phyloP scores from a whole-genome alignment of 768 basidiomycete genomes.

The Pulveroboletus sp. region DNA sequence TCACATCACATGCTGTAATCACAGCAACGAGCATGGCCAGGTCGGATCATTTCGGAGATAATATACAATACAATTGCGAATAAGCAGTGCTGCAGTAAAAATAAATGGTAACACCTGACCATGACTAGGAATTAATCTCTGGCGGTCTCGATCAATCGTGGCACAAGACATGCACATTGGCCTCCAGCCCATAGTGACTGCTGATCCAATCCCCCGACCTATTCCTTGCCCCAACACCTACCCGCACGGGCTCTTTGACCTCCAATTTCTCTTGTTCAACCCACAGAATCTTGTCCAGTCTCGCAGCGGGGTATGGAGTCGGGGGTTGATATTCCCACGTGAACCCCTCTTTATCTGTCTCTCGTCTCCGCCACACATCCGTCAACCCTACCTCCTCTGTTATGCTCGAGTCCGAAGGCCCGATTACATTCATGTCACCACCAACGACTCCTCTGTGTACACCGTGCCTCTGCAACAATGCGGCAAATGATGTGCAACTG shows the following conservation, averaged over 20 bases:
- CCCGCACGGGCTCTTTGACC: slow-evolving; percentile 48
- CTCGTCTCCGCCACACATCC: slow-evolving; percentile 55
- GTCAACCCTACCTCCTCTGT: slow-evolving; percentile 42
- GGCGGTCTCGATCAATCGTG: slow-evolving; percentile 8
- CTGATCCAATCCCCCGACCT: slow-evolving; percentile 47
- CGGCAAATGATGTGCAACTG: slow-evolving; percentile 53
- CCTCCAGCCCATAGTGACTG: slow-evolving; percentile 62
- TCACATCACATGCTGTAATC: slow-evolving; percentile 10
- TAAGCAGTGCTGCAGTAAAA: slow-evolving; percentile 5
- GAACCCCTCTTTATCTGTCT: slow-evolving; percentile 41
- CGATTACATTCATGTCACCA: slow-evolving; percentile 72
- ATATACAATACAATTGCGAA: not conserved
- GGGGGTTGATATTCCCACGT: slow-evolving; percentile 72
- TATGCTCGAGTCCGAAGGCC: slow-evolving; percentile 39
- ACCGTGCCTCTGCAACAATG: slow-evolving; percentile 41
- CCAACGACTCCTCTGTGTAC: slow-evolving; percentile 58
- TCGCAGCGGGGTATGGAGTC: slow-evolving; percentile 40
- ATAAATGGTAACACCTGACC: slow-evolving; percentile 1
- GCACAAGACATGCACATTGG: slow-evolving; percentile 31
- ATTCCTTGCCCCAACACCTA: slow-evolving; percentile 54
- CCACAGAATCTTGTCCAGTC: slow-evolving; percentile 68
- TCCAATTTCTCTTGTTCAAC: slow-evolving; percentile 43
- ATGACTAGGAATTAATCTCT: not conserved
- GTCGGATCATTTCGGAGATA: not conserved
- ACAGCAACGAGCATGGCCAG: not conserved